Base-by-base conservation (phyloP, 768 basidiomycete species). In the Termitomyces sp. region DNA sequence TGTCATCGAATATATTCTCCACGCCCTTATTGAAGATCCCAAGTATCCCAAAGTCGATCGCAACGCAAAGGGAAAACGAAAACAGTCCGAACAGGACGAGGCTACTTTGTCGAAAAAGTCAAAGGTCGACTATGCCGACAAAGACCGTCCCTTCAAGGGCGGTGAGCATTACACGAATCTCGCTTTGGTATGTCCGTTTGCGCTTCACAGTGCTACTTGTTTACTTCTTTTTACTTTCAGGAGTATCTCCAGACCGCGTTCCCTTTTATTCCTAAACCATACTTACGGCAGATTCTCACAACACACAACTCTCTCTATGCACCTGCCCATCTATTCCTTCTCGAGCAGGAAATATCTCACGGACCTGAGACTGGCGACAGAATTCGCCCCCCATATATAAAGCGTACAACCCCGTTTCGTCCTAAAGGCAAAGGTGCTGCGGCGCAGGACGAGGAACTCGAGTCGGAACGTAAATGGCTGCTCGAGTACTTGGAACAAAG, bases 1-100 rank as follows among this genome's bases (percentile, higher is more conserved):
- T 14, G 77, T 81, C 43, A 74, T 83, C 38, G 80, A 87, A 63
- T 68, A 70, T 6, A 79, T 87, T 0, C 61, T 92, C 9, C 82
- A 88, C 51, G 62, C 70, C 8, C 76, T 92, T 0, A 81, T 91
- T 51, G 89, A 91, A 59, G 73, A 84, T 57, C 71, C 80, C 0
- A 63, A 70, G 36, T 87, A 88, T 60, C 87, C 86, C 3, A 85
- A 76, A 61, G 68, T 72, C 2, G 72, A 76, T n/a, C 74, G 57
- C 51, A 68, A 66, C 56, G 65, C 54, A 53, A 78, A 69, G 58
- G 71, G 64, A 55, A 73, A 76, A 52, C 65, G 70, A 26, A 59
- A 64, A 67, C 65, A 59, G 36, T 63, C 62, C 11, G 79, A 74
- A 1, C 73, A 69, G 0, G 79, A 72, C 18, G 65, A 45, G 6